Base-by-base conservation (phyloP, 73 alveolate species). In the Uronychia binucleata region DNA sequence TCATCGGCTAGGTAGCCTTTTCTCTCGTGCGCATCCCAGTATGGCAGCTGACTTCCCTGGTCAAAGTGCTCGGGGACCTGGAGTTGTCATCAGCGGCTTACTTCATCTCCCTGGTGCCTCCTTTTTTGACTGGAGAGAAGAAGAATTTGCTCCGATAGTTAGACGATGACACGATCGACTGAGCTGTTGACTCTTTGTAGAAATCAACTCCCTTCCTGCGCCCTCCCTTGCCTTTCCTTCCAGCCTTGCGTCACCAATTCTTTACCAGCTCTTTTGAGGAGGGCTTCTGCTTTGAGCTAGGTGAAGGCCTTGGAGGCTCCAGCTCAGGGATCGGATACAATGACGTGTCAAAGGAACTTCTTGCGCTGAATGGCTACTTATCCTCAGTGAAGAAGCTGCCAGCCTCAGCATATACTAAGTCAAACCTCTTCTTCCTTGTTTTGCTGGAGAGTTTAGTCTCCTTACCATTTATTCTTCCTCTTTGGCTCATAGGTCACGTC, bases 401-500 rank as follows among this genome's bases (percentile, higher is more conserved):
- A 32, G 30, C 30, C 59, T 80, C 87, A 28, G 34, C 26, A 58
- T 82, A 82, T 31, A 82, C 32, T 30, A 82, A 26, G 11, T 82
- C 88, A 60, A 59, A 82, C 14, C 33, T 31, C 26, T 82, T 82
- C 26, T 46, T 1, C 1, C 19, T 46, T 19, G n/a, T 46, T 46
- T 19, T 11, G 5, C 5, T 11, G 5, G 5, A 46, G 19, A 46
- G 67, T 19, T 11, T 11, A 46, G 19, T n/a, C n/a, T n/a, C n/a
- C n/a, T 46, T 46, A 46, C 67, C n/a, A 11, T 46, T 46, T 46
- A 11, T 11, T 46, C 67, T 46, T 46, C 19, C 34, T 78, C 78
- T 78, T n/a, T 31, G 94, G 81, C 60, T 34, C 83, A 35, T 80
- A 92, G 33, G 75, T 75, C 46, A 90, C 82, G 90, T 93, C 98